phyloP scores from a whole-genome alignment of 139 green algal genomes.

The Chlorella sp. region DNA sequence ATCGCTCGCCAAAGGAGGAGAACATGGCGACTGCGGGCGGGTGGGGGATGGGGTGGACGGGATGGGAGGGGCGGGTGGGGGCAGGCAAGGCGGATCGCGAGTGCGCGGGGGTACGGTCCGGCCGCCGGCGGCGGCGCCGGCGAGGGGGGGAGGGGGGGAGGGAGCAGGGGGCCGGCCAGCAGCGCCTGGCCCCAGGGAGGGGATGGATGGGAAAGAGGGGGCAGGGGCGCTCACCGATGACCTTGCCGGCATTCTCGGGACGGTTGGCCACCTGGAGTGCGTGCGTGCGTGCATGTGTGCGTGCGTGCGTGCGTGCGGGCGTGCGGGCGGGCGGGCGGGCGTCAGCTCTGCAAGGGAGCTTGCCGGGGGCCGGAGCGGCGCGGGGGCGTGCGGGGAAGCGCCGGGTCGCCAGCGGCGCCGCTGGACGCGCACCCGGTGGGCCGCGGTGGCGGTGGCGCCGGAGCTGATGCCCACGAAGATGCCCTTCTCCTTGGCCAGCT shows the following conservation, averaged over 20 bases:
- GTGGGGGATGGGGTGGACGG: neutral
- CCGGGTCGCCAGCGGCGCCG: too few species aligned
- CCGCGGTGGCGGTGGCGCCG: constrained; percentile 73
- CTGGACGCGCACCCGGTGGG: constrained; percentile 47
- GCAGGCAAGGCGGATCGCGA: neutral
- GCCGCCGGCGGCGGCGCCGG: too few species aligned
- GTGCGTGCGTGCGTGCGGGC: too few species aligned
- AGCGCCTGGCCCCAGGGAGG: too few species aligned
- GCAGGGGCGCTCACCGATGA: too few species aligned
- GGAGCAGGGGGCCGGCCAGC: neutral
- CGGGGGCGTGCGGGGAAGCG: too few species aligned
- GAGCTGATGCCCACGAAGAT: constrained; percentile 90
- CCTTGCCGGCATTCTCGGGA: constrained; percentile 89
- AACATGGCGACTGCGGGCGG: constrained; percentile 76
- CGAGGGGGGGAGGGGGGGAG: neutral
- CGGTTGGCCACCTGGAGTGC: constrained; percentile 51
- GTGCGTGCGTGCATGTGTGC: too few species aligned
- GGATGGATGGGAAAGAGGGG: too few species aligned
- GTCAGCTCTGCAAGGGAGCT: too few species aligned
- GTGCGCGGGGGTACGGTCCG: too few species aligned
- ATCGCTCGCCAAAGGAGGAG: constrained; percentile 92
- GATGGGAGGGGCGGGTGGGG: neutral
- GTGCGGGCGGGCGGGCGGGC: too few species aligned
- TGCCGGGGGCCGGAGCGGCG: too few species aligned
- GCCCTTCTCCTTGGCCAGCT: constrained; percentile 86